These are phyloP conservation scores for Cornus florida DNA, from an alignment of 148 eudicot genomes.

Conservation along the genomic window DNA sequence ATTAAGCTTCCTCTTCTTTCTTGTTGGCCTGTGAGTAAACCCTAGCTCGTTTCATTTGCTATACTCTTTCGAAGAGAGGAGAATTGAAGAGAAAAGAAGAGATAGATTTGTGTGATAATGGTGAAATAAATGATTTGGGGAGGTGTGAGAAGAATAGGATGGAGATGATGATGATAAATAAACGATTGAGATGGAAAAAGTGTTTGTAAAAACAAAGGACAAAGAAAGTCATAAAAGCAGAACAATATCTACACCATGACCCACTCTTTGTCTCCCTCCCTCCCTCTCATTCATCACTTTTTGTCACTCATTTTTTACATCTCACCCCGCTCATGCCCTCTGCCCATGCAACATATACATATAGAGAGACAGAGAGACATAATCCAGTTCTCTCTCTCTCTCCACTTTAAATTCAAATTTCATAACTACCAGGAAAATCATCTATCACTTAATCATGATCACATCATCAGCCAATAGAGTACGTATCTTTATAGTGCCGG, in stretches of 20 bases:
- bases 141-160: neutral
- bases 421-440: neutral
- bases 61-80: too few species aligned
- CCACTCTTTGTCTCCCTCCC: neutral
- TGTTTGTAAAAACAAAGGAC: conserved; percentile 13
- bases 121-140: neutral
- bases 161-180: conserved; percentile 9
- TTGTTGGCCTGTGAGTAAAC: too few species aligned
- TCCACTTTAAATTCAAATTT: neutral
- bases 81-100: neutral
- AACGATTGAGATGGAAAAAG: conserved; percentile 12
- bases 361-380: too few species aligned
- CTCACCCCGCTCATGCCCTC: neutral
- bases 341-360: neutral
- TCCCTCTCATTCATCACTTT: neutral
- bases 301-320: neutral
- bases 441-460: neutral
- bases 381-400: neutral
- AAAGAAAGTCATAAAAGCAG: conserved; percentile 31
- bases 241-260: conserved; percentile 21
- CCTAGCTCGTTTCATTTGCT: too few species aligned
- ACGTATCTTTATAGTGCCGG: too few species aligned
- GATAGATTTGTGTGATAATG: conserved; percentile 7
- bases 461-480: neutral
- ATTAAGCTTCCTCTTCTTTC: conserved; percentile 6